Conservation (phyloP, 129 eudicot species). For the Flaveria sonorensis region DNA sequence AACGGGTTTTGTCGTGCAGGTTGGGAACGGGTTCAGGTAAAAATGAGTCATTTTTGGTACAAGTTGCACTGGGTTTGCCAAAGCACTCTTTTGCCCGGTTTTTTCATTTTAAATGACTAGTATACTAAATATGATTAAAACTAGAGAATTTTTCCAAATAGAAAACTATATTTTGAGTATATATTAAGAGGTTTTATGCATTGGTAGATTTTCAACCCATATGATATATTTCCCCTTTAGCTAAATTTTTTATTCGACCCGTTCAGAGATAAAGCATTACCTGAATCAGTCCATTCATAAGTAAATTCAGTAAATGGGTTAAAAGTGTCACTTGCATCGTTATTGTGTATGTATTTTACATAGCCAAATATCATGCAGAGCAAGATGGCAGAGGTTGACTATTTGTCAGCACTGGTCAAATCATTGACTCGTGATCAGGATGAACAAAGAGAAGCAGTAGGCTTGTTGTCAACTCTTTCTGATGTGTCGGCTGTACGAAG, state of each 20-base stretch:
- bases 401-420: conserved; percentile 66
- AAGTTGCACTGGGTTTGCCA: not conserved
- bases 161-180: not conserved
- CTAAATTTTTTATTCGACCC: not conserved
- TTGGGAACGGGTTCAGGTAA: not conserved
- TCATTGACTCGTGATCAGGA: conserved; percentile 67
- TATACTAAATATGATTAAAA: not conserved
- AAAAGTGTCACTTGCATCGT: not conserved
- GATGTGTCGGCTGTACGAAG: conserved; percentile 59
- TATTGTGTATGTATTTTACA: conserved; percentile 10
- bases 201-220: not conserved
- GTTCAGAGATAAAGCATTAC: conserved; percentile 15
- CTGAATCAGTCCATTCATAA: not conserved
- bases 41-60: not conserved
- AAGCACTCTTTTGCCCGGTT: not conserved
- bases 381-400: conserved; percentile 63
- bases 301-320: not conserved
- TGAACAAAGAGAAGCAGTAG: conserved; percentile 87
- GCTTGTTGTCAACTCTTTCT: conserved; percentile 57
- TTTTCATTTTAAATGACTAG: not conserved
- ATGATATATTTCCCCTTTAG: not conserved
- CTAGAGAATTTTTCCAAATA: not conserved
- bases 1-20: not conserved
- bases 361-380: conserved; percentile 48
- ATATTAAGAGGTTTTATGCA: not conserved